Evolutionary conservation across 345 rosid genomes (phyloP).

Genomic region (Eucalyptus pauciflora): DNA sequence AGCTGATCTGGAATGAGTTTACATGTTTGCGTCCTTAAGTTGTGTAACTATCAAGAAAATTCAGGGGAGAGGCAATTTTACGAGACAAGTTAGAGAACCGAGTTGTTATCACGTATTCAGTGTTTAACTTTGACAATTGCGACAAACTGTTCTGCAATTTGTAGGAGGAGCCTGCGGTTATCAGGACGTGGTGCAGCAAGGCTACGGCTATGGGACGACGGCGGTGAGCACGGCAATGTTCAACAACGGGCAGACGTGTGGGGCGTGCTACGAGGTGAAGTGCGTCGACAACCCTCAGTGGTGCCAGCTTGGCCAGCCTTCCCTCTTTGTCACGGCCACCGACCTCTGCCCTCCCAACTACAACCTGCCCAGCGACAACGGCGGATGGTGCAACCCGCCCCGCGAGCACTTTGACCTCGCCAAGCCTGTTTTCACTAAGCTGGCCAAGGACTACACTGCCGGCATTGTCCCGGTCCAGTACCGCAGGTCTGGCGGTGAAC

Average conservation of each 20-base stretch:
- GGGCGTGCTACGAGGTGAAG: conserved; percentile 41
- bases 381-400: conserved; percentile 82
- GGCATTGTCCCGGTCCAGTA: conserved; percentile 56
- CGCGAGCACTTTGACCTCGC: conserved; percentile 65
- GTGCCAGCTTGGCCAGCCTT: conserved; percentile 45
- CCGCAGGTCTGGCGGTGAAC: conserved; percentile 30
- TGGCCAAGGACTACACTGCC: conserved; percentile 39
- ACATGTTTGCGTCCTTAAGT: neutral
- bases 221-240: conserved; percentile 36
- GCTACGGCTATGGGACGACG: conserved; percentile 33
- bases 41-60: neutral
- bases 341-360: conserved; percentile 71
- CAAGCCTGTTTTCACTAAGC: conserved; percentile 34
- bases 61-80: neutral
- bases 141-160: neutral
- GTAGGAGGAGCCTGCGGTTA: conserved; percentile 48
- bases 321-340: conserved; percentile 63
- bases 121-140: neutral
- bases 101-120: neutral
- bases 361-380: conserved; percentile 27
- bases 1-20: neutral
- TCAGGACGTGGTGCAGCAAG: conserved; percentile 20
- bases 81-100: neutral
- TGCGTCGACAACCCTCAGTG: conserved; percentile 20
- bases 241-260: conserved; percentile 32